Base-by-base conservation (phyloP, 768 basidiomycete species). In the Harrya chromipes region DNA sequence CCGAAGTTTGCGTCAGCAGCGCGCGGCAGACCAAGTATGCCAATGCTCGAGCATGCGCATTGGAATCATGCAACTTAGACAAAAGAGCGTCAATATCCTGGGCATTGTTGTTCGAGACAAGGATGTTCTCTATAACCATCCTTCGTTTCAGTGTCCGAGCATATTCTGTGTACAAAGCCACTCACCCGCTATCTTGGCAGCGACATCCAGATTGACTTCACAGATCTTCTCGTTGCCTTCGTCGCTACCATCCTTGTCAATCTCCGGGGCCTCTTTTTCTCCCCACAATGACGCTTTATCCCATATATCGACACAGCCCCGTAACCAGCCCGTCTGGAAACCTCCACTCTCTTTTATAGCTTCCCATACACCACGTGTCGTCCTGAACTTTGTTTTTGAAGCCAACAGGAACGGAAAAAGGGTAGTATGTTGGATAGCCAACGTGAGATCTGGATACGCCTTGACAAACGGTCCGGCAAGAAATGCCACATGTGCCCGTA, bases 341-440 rank as follows among this genome's bases (percentile, higher is more conserved):
- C 65, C 55, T n/a, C 53, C 55, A 43, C 63, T 42, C 12, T 73
- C 74, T n/a, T 60, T 65, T 49, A 93, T 62, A n/a, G 78, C 66
- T 47, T 83, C 83, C 92, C 92, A 94, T 0, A 83, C 80, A n/a
- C 76, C 63, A 19, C 79, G 75, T 0, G 82, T 75, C 1, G 80
- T 85, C 61, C 81, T 84, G 52, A 84, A 78, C 43, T 84, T 77
- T 3, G 85, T 68, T 60, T 87, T 90, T 7, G 88, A 85, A 57
- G 81, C 85, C 14, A 94, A 64, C 38, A 94, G 69, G 60, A 82
- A 81, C 0, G 91, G 87, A 61, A 91, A 87, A 46, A 94, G 66
- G 1, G 84, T 62, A 27, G 72, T 68, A 53, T 80, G 71, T 52
- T 82, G 79, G 21, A 77, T 63, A 24, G 69, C 63, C 21, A 66